Conservation (phyloP, 139 green algal species). For the Auxenochlorella protothecoides region DNA sequence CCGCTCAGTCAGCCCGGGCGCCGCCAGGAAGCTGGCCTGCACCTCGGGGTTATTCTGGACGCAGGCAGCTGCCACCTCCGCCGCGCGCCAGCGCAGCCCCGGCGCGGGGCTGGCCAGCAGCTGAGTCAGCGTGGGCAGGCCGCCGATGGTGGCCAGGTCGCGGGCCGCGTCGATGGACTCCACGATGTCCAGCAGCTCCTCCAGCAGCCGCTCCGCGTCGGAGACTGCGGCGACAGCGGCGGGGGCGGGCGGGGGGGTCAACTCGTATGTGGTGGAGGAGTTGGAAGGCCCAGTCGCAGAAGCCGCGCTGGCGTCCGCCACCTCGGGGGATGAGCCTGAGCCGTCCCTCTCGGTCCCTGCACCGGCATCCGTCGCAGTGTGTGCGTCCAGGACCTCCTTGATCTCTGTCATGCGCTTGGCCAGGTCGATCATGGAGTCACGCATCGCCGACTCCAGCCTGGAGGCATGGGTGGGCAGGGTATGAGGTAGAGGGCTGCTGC, state of each 20-base stretch:
- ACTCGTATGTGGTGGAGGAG: slow-evolving; percentile 1
- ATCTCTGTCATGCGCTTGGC: slow-evolving; percentile 64
- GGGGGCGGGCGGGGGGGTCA: not conserved
- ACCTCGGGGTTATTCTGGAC: slow-evolving; percentile 70
- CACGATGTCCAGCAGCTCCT: slow-evolving; percentile 78
- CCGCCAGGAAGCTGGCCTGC: slow-evolving; percentile 61
- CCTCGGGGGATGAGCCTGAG: not conserved
- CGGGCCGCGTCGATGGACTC: slow-evolving; percentile 62
- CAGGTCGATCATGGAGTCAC: slow-evolving; percentile 57
- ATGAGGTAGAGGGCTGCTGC: not conserved
- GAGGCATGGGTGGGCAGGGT: not conserved
- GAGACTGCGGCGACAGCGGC: slow-evolving; percentile 6
- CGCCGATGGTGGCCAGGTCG: slow-evolving; percentile 76
- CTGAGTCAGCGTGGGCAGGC: slow-evolving; percentile 55
- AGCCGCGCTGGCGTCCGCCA: not conserved
- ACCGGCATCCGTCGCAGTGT: too few species aligned
- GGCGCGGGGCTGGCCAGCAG: slow-evolving; percentile 44
- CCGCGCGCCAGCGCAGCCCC: slow-evolving; percentile 51
- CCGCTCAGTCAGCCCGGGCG: slow-evolving; percentile 33
- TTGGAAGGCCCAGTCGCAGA: not conserved
- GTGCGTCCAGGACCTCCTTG: slow-evolving; percentile 33
- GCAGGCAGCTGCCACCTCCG: slow-evolving; percentile 70
- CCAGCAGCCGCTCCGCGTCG: slow-evolving; percentile 54
- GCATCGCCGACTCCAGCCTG: slow-evolving; percentile 58
- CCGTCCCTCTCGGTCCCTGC: too few species aligned